Evolutionary conservation across 306 rosid species (phyloP), one percentile per base, ranked within the genome.

Genomic region (Lathyrus sativus): DNA sequence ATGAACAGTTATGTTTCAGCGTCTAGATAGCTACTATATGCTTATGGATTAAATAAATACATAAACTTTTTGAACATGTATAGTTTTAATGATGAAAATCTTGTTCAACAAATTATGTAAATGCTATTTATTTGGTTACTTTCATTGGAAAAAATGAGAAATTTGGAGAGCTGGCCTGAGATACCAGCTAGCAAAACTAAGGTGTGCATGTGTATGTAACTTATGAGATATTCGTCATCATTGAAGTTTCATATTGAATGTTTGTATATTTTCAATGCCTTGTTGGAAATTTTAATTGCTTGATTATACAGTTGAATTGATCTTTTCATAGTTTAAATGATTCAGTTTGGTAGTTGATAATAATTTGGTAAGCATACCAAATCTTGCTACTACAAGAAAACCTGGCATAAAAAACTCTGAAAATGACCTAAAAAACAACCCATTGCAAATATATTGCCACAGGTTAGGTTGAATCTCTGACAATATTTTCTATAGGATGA

Each of bases 31-130:
- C 26, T 24, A 29, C 26, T 24, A 29, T 69, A 33, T 70, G 43
- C 49, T 13, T 49, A 51, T 57, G 19, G 45, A 38, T 60, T 53
- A 10, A 13, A 13, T 61, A 13, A 68, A 67, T 53, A 10, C 7
- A 13, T 61, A 18, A 62, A 60, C 28, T 50, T 50, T 38, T 26
- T 28, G 19, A 73, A 42, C 11, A 35, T 12, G 12, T 73, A 65
- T 54, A 17, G 55, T 69, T 74, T 81, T 62, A 77, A 81, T 77
- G 79, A 69, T 69, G 74, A 70, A 73, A 76, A 69, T 59, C 53
- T 26, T 59, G 72, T 74, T 53, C 74, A 81, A 74, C 82, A 74
- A 74, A 81, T 80, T 70, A 57, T 26, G 77, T 77, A 44, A 81
- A 77, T 77, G 85, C 60, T 28, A 64, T 66, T 78, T 66, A 73